Percentiles rank a stretch among this genome's conserved stretches.
Evolutionary conservation across 1,284 basidiomycete genomes (phyloP).

Genomic region (Ceratobasidium sp.): DNA sequence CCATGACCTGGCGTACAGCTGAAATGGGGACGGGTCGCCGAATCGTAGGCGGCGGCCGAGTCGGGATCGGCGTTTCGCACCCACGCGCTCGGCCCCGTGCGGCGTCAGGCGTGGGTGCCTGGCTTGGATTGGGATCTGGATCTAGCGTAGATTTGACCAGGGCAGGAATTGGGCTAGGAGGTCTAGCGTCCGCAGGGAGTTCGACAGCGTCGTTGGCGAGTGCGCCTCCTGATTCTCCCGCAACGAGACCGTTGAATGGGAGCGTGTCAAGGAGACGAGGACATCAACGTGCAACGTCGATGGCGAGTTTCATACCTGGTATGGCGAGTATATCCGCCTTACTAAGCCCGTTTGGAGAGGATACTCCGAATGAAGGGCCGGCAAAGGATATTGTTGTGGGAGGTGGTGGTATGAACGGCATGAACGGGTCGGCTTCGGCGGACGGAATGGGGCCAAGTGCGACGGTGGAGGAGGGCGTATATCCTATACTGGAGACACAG

Average conservation of each 20-base stretch:
- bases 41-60: constrained; percentile 36
- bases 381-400: not conserved
- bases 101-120: constrained; percentile 23
- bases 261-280: not conserved
- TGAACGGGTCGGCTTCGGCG: constrained; percentile 45
- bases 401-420: not conserved
- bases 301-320: constrained; percentile 36
- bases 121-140: not conserved
- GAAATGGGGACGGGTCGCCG: constrained; percentile 37
- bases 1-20: constrained; percentile 43
- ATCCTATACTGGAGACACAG: constrained; percentile 83
- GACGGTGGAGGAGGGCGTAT: constrained; percentile 66
- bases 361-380: not conserved
- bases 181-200: constrained; percentile 24
- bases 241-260: constrained; percentile 18
- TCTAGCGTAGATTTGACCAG: not conserved
- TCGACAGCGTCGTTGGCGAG: constrained; percentile 30
- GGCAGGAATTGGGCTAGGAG: not conserved
- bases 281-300: constrained; percentile 32
- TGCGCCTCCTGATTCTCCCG: constrained; percentile 31
- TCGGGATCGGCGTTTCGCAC: constrained; percentile 32
- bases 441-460: constrained; percentile 49
- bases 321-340: constrained; percentile 35
- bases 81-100: constrained; percentile 12
- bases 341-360: constrained; percentile 28